phyloP scores from a whole-genome alignment of 2,329 filamentous ascomycete genomes.

The Fusarium oxysporum region DNA sequence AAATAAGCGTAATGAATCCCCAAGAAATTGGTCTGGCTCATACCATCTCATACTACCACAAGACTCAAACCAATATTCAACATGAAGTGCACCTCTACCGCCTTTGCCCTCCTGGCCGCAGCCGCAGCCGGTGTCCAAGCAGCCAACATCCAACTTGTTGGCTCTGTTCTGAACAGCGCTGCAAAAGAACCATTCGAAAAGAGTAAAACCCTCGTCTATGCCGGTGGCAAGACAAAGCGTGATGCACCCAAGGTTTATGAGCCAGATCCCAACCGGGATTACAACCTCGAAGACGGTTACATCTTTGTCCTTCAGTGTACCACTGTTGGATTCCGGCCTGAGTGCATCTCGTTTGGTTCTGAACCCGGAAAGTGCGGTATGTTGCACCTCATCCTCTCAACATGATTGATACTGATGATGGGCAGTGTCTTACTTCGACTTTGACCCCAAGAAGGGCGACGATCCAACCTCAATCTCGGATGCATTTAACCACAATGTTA shows the following conservation, averaged over 20 bases:
- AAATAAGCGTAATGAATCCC: not conserved
- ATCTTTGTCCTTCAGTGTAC: conserved; percentile 2
- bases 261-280: not conserved
- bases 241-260: not conserved
- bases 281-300: not conserved
- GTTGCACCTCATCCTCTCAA: not conserved
- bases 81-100: not conserved
- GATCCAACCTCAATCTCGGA: not conserved
- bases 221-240: not conserved
- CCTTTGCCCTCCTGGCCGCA: not conserved
- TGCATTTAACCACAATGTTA: not conserved
- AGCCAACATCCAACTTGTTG: not conserved
- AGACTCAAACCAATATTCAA: not conserved
- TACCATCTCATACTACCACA: not conserved
- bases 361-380: conserved; percentile 2
- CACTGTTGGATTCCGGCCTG: not conserved
- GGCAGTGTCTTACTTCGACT: not conserved
- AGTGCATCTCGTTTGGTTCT: not conserved
- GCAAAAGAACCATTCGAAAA: not conserved
- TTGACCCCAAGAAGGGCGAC: not conserved
- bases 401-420: not conserved
- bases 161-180: not conserved
- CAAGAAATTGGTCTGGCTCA: not conserved
- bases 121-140: not conserved
- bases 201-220: not conserved